Base-by-base conservation (phyloP, 164 flowering plant species). In the Berberis vulgaris region DNA sequence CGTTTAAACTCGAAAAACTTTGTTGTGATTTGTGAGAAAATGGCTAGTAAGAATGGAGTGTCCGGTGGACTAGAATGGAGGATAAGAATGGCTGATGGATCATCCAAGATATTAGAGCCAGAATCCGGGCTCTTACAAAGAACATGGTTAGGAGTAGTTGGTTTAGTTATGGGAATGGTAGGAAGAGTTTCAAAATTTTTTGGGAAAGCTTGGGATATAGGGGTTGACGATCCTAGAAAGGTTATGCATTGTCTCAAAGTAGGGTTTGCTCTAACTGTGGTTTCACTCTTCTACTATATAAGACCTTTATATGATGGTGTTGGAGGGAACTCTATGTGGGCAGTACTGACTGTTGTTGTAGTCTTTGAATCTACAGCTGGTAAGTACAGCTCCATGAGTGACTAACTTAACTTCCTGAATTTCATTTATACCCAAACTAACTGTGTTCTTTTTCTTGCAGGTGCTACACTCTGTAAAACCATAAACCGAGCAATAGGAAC, bases 271-370 rank as follows among this genome's bases (percentile, higher is more conserved):
- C 88, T 89, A 41, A 75, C 83, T 41, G 46, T 79, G 43, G 89
- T 89, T 7, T 87, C 94, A 38, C 68, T 84, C 26, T 81, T 89
- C 66, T 89, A 89, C 77, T 89, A 85, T 66, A 67, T 81, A 80
- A 84, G 83, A 73, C 91, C 94, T 59, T 71, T 87, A 69, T 85
- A 87, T 67, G 76, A 85, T 6, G 88, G 91, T 11, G 84, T 85
- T 64, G 96, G 96, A 70, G 86, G 86, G 49, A 89, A 77, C 71
- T 84, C 90, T 54, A 86, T 89, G 85, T 89, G 92, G 92, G 96
- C 90, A 41, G 76, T 87, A 53, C 80, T 89, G 91, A 89, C 96
- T 1, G 91, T 87, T 61, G 96, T 89, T 7, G 94, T 89, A 0
- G 88, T 86, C 8, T 87, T 85, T 49, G 94, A 89, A 62, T 76